phyloP scores from a whole-genome alignment of 306 rosid species.

The Prunus salicina region DNA sequence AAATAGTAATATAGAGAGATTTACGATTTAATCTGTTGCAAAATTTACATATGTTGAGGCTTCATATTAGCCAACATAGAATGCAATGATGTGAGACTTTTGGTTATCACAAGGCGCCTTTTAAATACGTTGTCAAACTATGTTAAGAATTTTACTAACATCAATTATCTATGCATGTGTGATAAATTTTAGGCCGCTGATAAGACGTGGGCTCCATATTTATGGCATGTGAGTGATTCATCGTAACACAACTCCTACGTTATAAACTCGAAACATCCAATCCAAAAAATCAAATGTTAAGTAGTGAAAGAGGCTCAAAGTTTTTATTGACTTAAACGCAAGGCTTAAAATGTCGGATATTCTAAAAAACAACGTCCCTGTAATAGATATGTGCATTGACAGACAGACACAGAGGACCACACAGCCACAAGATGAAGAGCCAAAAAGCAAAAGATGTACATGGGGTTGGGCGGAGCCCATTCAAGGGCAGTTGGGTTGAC shows the following conservation, averaged over 20 bases:
- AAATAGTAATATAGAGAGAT: background rate
- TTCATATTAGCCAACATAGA: background rate
- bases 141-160: background rate
- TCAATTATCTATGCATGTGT: background rate
- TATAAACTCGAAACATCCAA: background rate
- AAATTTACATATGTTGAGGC: background rate
- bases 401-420: background rate
- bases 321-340: background rate
- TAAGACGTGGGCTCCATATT: too few species aligned
- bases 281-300: background rate
- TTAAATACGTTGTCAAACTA: background rate
- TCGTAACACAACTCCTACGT: background rate
- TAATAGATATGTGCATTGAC: background rate
- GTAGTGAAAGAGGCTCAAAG: background rate
- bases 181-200: too few species aligned
- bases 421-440: background rate
- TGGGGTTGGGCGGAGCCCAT: constrained; percentile 3
- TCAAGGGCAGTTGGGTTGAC: constrained; percentile 30
- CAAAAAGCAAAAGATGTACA: background rate
- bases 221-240: too few species aligned
- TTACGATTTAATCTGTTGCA: background rate
- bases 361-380: background rate
- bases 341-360: background rate
- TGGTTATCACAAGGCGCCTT: too few species aligned
- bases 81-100: too few species aligned